These are phyloP conservation scores for Primulina eburnea DNA, from an alignment of 257 asterid genomes.

Conservation along the genomic window DNA sequence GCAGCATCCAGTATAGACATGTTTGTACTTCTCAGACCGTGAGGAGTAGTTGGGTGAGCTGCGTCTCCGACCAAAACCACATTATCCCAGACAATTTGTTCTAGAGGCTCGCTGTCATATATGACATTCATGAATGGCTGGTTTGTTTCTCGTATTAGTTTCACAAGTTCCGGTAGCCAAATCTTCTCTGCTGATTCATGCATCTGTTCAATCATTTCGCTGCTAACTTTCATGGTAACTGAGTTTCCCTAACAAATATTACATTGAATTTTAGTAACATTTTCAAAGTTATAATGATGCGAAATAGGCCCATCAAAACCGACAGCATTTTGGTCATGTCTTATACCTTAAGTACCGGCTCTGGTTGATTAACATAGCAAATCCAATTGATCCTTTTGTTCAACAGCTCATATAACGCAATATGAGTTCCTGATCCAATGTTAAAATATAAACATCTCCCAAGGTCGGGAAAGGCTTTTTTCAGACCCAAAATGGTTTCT, in stretches of 20 bases:
- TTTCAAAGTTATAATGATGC: not conserved
- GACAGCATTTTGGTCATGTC: not conserved
- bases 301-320: not conserved
- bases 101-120: slow-evolving; percentile 68
- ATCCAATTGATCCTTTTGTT: slow-evolving; percentile 79
- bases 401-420: slow-evolving; percentile 63
- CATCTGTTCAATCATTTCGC: slow-evolving; percentile 58
- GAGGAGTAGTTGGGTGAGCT: slow-evolving; percentile 93
- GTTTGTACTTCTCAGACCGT: slow-evolving; percentile 91
- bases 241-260: slow-evolving; percentile 56
- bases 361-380: slow-evolving; percentile 84
- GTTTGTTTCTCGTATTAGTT: slow-evolving; percentile 56
- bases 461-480: slow-evolving; percentile 69
- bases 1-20: slow-evolving; percentile 86
- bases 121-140: slow-evolving; percentile 78
- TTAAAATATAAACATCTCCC: slow-evolving; percentile 77
- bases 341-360: slow-evolving; percentile 72
- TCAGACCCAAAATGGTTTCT: slow-evolving; percentile 53
- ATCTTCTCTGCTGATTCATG: slow-evolving; percentile 59
- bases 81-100: slow-evolving; percentile 57
- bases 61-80: slow-evolving; percentile 84
- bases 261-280: not conserved
- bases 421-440: slow-evolving; percentile 55
- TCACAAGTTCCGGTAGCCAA: slow-evolving; percentile 64
- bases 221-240: slow-evolving; percentile 73